Evolutionary conservation across 345 rosid species (phyloP).

Genomic region (Linum lewisii): DNA sequence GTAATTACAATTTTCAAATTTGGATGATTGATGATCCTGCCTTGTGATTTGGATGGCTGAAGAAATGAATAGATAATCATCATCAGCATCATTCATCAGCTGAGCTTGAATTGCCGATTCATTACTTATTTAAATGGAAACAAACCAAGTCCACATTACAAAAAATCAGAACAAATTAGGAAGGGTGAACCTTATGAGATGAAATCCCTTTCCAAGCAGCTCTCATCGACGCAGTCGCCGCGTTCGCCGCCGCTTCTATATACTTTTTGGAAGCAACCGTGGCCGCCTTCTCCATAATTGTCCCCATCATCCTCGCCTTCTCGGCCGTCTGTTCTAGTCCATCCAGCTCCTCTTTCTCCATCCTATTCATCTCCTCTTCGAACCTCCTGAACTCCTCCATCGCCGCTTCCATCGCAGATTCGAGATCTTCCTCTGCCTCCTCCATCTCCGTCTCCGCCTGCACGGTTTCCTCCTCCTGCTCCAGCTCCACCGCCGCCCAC

Average conservation of each 20-base stretch:
- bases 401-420: conserved; percentile 29
- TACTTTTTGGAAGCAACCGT: conserved; percentile 53
- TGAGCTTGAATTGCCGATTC: no score
- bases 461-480: conserved; percentile 30
- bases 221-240: conserved; percentile 81
- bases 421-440: background rate
- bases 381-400: background rate
- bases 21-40: no score
- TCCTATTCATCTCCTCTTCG: background rate
- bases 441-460: conserved; percentile 31
- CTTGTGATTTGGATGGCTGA: no score
- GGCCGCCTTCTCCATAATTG: conserved; percentile 25
- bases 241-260: conserved; percentile 61
- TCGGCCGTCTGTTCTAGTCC: background rate
- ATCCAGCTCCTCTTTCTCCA: background rate
- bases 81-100: no score
- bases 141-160: no score
- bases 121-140: no score
- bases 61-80: no score
- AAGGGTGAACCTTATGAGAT: conserved; percentile 66
- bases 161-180: conserved; percentile 23
- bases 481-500: conserved; percentile 65
- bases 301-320: background rate
- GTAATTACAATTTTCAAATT: no score
- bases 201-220: conserved; percentile 60